Conservation (phyloP, 2,329 filamentous ascomycete species). For the Knoxdaviesia proteae region DNA sequence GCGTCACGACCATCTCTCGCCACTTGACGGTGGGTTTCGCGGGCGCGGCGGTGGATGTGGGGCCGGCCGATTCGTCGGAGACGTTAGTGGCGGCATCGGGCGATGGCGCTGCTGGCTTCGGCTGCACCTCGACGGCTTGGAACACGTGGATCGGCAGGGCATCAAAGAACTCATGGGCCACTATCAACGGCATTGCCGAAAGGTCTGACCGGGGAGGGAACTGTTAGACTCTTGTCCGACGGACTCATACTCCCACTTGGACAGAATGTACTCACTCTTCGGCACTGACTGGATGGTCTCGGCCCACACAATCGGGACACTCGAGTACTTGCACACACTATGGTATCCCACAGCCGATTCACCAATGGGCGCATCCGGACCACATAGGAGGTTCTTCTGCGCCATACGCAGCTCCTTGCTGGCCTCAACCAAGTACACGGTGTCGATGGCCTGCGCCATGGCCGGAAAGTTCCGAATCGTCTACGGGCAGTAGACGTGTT, state of each 20-base stretch:
- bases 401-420: slow-evolving; percentile 55
- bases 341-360: slow-evolving; percentile 55
- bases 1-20: slow-evolving; percentile 64
- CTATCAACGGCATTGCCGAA: slow-evolving; percentile 55
- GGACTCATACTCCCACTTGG: neutral
- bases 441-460: slow-evolving; percentile 57
- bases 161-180: slow-evolving; percentile 97
- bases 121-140: slow-evolving; percentile 39
- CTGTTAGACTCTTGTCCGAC: slow-evolving; percentile 33
- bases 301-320: slow-evolving; percentile 67
- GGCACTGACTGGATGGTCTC: slow-evolving; percentile 76
- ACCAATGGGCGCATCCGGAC: slow-evolving; percentile 40
- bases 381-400: slow-evolving; percentile 69
- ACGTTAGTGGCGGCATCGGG: slow-evolving; percentile 17
- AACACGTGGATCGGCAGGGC: slow-evolving; percentile 93
- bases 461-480: slow-evolving; percentile 67
- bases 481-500: slow-evolving; percentile 18
- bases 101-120: slow-evolving; percentile 14
- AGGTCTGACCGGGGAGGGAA: slow-evolving; percentile 2
- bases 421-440: slow-evolving; percentile 91
- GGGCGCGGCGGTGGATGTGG: slow-evolving; percentile 19
- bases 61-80: slow-evolving; percentile 17
- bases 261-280: slow-evolving; percentile 24
- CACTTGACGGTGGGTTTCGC: slow-evolving; percentile 34
- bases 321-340: slow-evolving; percentile 55